Conservation (phyloP, 2,329 filamentous ascomycete genomes). For the Colletotrichum gloeosporioides region DNA sequence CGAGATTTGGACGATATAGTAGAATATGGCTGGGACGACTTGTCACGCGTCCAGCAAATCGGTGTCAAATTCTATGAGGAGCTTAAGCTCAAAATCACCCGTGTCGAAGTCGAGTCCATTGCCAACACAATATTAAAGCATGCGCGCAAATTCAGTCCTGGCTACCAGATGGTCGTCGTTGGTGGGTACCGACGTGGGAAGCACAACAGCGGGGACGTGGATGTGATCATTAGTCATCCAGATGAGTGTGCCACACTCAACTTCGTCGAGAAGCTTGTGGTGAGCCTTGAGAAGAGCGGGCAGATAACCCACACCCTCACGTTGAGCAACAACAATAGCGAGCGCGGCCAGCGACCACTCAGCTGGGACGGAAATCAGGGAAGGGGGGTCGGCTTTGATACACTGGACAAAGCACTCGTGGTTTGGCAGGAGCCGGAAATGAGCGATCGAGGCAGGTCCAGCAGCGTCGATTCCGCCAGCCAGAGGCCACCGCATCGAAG, state of each 20-base stretch:
- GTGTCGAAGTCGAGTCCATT: slow-evolving; percentile 76
- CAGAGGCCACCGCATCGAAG: slow-evolving; percentile 67
- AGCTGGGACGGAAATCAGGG: slow-evolving; percentile 54
- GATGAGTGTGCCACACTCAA: slow-evolving; percentile 70
- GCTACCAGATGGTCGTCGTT: slow-evolving; percentile 67
- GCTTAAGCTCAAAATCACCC: slow-evolving; percentile 73
- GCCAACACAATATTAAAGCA: slow-evolving; percentile 67
- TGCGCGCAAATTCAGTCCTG: slow-evolving; percentile 65
- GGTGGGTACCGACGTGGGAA: slow-evolving; percentile 87
- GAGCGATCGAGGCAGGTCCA: background rate
- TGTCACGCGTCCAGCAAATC: slow-evolving; percentile 87
- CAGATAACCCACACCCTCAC: slow-evolving; percentile 85
- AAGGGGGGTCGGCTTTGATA: slow-evolving; percentile 75
- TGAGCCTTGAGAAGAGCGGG: slow-evolving; percentile 68
- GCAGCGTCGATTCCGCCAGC: background rate
- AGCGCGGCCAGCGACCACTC: slow-evolving; percentile 70
- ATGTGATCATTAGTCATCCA: slow-evolving; percentile 82
- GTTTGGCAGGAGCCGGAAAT: slow-evolving; percentile 80
- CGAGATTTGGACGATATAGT: slow-evolving; percentile 85
- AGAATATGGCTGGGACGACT: slow-evolving; percentile 76
- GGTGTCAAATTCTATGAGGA: slow-evolving; percentile 95
- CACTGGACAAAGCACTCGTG: slow-evolving; percentile 88
- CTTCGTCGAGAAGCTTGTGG: slow-evolving; percentile 76
- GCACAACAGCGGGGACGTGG: slow-evolving; percentile 76
- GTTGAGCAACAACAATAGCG: slow-evolving; percentile 71